Conservation (phyloP, 495 filamentous ascomycete genomes). For the Aspergillus wentii region DNA sequence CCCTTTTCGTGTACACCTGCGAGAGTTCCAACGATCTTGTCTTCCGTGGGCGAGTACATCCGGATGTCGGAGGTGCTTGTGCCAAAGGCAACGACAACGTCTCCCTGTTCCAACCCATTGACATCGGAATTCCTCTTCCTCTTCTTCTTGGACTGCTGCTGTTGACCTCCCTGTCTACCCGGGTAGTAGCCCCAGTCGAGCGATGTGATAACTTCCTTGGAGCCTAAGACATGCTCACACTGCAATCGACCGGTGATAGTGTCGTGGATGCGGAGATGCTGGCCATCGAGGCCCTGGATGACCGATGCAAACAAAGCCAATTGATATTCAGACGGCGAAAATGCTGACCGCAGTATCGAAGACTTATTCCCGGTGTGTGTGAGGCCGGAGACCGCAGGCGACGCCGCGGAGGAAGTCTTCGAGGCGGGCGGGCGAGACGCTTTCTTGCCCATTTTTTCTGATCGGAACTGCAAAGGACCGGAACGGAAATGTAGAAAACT, state of each 20-base stretch:
- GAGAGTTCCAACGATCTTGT: constrained; percentile 44
- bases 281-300: constrained; percentile 54
- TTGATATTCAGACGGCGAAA: constrained; percentile 52
- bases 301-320: constrained; percentile 56
- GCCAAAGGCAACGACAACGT: constrained; percentile 49
- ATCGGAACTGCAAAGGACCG: no score
- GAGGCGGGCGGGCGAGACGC: constrained; percentile 36
- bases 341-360: constrained; percentile 47
- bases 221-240: constrained; percentile 49
- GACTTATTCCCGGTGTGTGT: constrained; percentile 39
- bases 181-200: constrained; percentile 52
- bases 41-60: constrained; percentile 50
- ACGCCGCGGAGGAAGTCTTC: constrained; percentile 45
- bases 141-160: constrained; percentile 51
- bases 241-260: constrained; percentile 51
- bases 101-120: constrained; percentile 37
- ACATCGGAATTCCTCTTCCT: constrained; percentile 46
- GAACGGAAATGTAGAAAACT: constrained; percentile 3
- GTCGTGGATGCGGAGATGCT: constrained; percentile 57
- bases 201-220: constrained; percentile 49
- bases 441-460: constrained; percentile 47
- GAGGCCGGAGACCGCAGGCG: constrained; percentile 31
- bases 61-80: constrained; percentile 50
- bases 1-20: constrained; percentile 48
- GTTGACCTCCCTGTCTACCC: constrained; percentile 26